These are phyloP conservation scores for Durio zibethinus DNA, from an alignment of 345 rosid species.

Conservation along the genomic window DNA sequence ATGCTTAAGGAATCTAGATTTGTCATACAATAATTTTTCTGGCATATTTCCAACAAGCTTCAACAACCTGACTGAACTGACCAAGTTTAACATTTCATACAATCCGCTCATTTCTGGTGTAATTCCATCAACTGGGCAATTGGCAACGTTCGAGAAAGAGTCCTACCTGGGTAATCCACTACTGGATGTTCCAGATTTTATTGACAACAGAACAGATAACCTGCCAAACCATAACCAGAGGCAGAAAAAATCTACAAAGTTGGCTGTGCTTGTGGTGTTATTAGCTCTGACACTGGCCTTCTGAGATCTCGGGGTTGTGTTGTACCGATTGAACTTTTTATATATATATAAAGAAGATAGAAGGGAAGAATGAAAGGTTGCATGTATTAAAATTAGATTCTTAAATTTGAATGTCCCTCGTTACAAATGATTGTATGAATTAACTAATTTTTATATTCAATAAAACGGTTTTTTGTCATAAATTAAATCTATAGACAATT, in stretches of 20 bases:
- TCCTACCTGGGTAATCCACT: no score
- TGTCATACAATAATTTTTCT: constrained; percentile 35
- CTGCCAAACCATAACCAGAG: neutral
- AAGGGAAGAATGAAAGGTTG: no score
- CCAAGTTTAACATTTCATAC: constrained; percentile 77
- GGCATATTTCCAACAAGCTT: no score
- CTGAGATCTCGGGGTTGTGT: constrained; percentile 42
- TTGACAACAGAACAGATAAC: constrained; percentile 26
- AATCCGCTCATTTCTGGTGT: constrained; percentile 63
- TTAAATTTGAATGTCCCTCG: no score
- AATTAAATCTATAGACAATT: no score
- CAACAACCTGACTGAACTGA: constrained; percentile 51
- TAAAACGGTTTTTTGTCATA: no score
- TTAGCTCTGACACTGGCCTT: constrained; percentile 36
- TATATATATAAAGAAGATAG: no score
- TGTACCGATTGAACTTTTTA: no score
- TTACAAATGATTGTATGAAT: no score
- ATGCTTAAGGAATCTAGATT: constrained; percentile 65
- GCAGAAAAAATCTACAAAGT: constrained; percentile 24
- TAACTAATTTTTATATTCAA: no score
- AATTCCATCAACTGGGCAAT: constrained; percentile 68
- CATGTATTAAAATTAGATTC: no score
- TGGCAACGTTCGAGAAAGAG: no score
- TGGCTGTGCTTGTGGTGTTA: constrained; percentile 31
- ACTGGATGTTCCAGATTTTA: constrained; percentile 46